phyloP scores from a whole-genome alignment of 2,329 filamentous ascomycete species.

The Diaporthe citri region DNA sequence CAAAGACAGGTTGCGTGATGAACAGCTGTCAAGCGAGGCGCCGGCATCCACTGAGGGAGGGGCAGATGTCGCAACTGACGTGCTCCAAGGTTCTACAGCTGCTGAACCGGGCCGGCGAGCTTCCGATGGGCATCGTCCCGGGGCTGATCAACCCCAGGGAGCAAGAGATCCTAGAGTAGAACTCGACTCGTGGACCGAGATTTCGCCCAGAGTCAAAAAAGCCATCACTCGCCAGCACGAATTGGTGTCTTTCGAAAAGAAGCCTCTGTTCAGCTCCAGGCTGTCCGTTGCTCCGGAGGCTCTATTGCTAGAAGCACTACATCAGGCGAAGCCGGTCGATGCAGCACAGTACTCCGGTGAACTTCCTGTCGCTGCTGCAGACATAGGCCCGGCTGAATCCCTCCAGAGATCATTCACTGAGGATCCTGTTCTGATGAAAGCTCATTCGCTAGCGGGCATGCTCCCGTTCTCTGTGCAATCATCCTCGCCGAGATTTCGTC shows the following conservation, averaged over 20 bases:
- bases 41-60: no score
- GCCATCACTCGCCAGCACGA: neutral
- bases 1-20: neutral
- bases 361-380: neutral
- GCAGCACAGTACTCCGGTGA: neutral
- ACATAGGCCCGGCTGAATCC: slow-evolving; percentile 20
- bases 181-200: neutral
- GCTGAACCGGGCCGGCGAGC: neutral
- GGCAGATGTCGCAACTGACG: neutral
- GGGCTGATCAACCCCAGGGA: neutral
- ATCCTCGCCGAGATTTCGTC: slow-evolving; percentile 14
- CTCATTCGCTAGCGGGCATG: neutral
- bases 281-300: neutral
- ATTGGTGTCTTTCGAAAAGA: neutral
- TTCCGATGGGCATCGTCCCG: neutral
- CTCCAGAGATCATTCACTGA: neutral
- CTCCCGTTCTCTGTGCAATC: neutral
- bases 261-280: neutral
- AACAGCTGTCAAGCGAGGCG: neutral
- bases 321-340: neutral
- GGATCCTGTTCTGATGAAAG: slow-evolving; percentile 25
- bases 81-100: neutral
- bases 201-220: neutral
- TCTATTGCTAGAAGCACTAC: no score
- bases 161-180: neutral